phyloP scores from a whole-genome alignment of 73 alveolate genomes.

The Halteria grandinella region DNA sequence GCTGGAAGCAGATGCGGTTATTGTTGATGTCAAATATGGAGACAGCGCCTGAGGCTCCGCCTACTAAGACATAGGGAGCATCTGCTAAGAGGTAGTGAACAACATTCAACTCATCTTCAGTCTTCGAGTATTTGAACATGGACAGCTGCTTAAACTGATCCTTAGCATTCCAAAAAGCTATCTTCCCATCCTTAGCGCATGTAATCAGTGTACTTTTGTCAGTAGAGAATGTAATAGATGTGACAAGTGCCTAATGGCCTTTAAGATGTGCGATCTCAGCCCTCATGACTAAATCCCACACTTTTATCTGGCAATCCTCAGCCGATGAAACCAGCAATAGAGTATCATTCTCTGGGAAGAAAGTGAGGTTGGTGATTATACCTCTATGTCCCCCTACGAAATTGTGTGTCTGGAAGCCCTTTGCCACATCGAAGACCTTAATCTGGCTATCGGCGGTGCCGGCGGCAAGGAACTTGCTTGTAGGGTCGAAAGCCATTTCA shows the following conservation, averaged over 20 bases:
- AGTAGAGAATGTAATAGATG: slow-evolving; percentile 55
- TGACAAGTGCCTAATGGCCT: slow-evolving; percentile 47
- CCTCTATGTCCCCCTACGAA: slow-evolving; percentile 70
- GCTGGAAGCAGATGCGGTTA: slow-evolving; percentile 60
- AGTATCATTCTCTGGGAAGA: slow-evolving; percentile 76
- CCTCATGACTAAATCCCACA: slow-evolving; percentile 79
- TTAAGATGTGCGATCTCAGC: slow-evolving; percentile 68
- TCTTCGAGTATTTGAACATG: slow-evolving; percentile 55
- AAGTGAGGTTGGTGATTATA: slow-evolving; percentile 65
- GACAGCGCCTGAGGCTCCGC: slow-evolving; percentile 77
- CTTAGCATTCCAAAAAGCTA: slow-evolving; percentile 77
- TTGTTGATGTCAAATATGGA: slow-evolving; percentile 72
- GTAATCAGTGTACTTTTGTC: slow-evolving; percentile 79
- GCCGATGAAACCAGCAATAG: slow-evolving; percentile 72
- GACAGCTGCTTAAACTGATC: slow-evolving; percentile 61
- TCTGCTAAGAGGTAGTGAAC: too few relatives aligned
- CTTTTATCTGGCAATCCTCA: slow-evolving; percentile 78
- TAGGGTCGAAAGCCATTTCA: slow-evolving; percentile 48
- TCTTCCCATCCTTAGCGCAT: slow-evolving; percentile 72
- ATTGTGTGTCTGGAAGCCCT: slow-evolving; percentile 57
- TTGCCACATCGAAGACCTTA: slow-evolving; percentile 60
- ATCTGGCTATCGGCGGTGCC: slow-evolving; percentile 56
- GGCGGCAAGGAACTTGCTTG: slow-evolving; percentile 51
- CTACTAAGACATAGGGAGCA: slow-evolving; percentile 73
- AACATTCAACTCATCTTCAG: too few relatives aligned